Evolutionary conservation across 768 basidiomycete genomes (phyloP).

Genomic region (Solioccasus polychromus): DNA sequence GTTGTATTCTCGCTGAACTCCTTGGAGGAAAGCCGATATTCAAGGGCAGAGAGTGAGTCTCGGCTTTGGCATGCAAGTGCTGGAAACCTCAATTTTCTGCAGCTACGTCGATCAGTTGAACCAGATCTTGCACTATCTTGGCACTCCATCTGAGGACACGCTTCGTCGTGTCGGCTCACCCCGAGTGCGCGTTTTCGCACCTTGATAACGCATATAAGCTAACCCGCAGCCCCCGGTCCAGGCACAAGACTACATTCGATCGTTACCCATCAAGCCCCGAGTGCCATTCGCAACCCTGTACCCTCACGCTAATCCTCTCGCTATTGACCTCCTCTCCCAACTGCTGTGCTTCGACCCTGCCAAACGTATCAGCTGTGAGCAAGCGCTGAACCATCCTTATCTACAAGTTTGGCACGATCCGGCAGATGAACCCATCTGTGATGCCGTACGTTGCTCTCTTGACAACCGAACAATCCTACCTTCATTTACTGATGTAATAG

Average conservation of each 20-base stretch:
- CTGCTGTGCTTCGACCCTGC: slow-evolving; percentile 96
- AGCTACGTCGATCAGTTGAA: slow-evolving; percentile 99
- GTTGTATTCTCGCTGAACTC: slow-evolving; percentile 92
- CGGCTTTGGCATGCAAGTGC: neutral
- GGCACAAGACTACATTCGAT: slow-evolving; percentile 98
- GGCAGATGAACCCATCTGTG: slow-evolving; percentile 86
- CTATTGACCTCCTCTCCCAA: slow-evolving; percentile 88
- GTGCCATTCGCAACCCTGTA: slow-evolving; percentile 90
- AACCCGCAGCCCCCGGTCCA: slow-evolving; percentile 30
- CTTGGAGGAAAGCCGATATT: slow-evolving; percentile 93
- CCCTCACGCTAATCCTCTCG: slow-evolving; percentile 90
- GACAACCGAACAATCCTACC: too few relatives aligned
- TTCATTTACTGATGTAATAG: too few relatives aligned
- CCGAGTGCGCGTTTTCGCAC: slow-evolving; percentile 50
- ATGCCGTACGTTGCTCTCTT: slow-evolving; percentile 53
- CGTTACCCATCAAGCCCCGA: slow-evolving; percentile 93
- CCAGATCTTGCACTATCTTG: slow-evolving; percentile 97
- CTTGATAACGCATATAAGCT: neutral
- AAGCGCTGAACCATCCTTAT: slow-evolving; percentile 94
- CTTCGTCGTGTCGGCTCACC: slow-evolving; percentile 95
- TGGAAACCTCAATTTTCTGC: slow-evolving; percentile 7
- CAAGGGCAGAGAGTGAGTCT: slow-evolving; percentile 91
- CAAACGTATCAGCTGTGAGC: slow-evolving; percentile 93
- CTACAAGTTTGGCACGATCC: slow-evolving; percentile 97
- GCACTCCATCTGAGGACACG: slow-evolving; percentile 95